These are phyloP conservation scores for Calonectria hongkongensis DNA, from an alignment of 2,329 filamentous ascomycete genomes.

Conservation along the genomic window DNA sequence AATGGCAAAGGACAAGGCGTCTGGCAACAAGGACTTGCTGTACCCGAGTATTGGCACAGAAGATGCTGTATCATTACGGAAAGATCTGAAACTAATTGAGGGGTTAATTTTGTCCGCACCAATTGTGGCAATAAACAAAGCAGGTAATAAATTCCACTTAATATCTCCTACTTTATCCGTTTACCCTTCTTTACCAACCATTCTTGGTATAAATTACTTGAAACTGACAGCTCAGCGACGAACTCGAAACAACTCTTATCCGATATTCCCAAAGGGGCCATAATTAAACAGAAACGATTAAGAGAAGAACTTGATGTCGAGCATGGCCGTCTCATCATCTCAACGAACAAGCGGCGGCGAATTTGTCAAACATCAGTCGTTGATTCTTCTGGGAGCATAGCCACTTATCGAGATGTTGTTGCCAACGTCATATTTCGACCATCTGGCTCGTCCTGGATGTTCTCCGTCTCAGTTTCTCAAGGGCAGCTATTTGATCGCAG, in stretches of 20 bases:
- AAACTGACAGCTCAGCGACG: constrained; percentile 1
- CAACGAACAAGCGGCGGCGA: constrained; percentile 39
- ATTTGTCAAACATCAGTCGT: background rate
- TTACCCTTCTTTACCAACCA: background rate
- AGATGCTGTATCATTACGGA: background rate
- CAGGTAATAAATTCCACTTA: background rate
- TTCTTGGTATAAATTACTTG: too few relatives aligned
- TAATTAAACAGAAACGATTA: constrained; percentile 42
- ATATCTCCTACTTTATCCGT: background rate
- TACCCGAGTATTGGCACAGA: background rate
- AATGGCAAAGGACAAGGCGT: constrained; percentile 31
- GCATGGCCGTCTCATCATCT: constrained; percentile 31
- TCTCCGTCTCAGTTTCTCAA: constrained; percentile 39
- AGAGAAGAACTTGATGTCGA: constrained; percentile 40
- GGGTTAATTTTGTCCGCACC: constrained; percentile 2
- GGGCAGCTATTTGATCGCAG: constrained; percentile 43
- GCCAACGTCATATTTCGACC: constrained; percentile 42
- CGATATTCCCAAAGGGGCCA: constrained; percentile 13
- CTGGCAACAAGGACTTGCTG: background rate
- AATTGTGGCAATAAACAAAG: constrained; percentile 5
- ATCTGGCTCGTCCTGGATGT: constrained; percentile 5
- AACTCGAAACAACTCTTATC: constrained; percentile 15
- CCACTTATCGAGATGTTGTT: constrained; percentile 22
- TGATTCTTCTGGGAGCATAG: background rate
- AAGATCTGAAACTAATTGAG: background rate